These are phyloP conservation scores for Echium plantagineum DNA, from an alignment of 257 asterid genomes.

Conservation along the genomic window DNA sequence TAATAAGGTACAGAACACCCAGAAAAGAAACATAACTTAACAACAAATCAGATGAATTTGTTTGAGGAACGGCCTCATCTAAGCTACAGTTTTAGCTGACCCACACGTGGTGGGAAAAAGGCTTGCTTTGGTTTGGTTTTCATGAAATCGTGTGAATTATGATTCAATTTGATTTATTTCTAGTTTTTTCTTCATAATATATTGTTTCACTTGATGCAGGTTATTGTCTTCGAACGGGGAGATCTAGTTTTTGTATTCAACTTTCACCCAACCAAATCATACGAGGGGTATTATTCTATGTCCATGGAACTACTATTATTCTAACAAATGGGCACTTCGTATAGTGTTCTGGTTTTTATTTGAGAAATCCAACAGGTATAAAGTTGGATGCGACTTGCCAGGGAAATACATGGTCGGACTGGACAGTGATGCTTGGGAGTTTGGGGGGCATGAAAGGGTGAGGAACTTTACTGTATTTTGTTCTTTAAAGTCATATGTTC, in stretches of 20 bases:
- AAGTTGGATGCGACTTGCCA: slow-evolving; percentile 93
- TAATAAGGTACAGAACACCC: slow-evolving; percentile 44
- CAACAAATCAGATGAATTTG: too few species aligned
- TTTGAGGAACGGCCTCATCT: too few species aligned
- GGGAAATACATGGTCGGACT: slow-evolving; percentile 87
- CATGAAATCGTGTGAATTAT: background rate
- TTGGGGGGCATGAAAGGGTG: slow-evolving; percentile 96
- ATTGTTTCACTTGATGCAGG: slow-evolving; percentile 34
- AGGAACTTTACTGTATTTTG: slow-evolving; percentile 18
- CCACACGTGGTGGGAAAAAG: too few species aligned
- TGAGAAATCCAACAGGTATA: slow-evolving; percentile 46
- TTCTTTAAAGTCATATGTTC: background rate
- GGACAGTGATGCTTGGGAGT: slow-evolving; percentile 86
- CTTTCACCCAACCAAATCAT: slow-evolving; percentile 76
- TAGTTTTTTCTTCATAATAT: slow-evolving; percentile 4
- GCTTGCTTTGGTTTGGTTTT: too few species aligned
- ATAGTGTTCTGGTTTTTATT: background rate
- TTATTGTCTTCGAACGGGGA: slow-evolving; percentile 88
- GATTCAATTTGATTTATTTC: background rate
- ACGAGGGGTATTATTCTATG: slow-evolving; percentile 54
- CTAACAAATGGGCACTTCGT: background rate
- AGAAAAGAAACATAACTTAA: background rate
- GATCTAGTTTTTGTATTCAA: slow-evolving; percentile 85
- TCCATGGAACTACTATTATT: slow-evolving; percentile 7
- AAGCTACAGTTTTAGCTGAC: too few species aligned